These are phyloP conservation scores for Macroventuria anomochaeta DNA, from an alignment of 2,329 filamentous ascomycete species.

Conservation along the genomic window DNA sequence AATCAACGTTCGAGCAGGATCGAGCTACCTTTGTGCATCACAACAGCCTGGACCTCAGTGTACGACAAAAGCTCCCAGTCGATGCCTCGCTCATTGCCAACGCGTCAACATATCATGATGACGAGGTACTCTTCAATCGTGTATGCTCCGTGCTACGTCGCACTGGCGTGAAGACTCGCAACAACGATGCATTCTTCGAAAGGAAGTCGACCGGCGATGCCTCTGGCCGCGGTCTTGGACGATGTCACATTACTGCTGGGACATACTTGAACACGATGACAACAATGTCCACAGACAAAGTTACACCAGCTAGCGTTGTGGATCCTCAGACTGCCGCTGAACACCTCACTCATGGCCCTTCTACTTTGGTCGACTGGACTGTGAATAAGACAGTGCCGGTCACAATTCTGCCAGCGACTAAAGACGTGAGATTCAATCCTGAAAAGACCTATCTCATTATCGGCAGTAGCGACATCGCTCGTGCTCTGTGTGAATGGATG, in stretches of 20 bases:
- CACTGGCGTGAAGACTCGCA: background rate
- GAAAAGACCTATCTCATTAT: constrained; percentile 27
- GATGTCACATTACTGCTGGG: background rate
- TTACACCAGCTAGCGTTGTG: background rate
- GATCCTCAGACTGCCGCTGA: background rate
- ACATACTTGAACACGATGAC: background rate
- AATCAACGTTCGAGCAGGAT: background rate
- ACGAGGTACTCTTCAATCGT: constrained; percentile 13
- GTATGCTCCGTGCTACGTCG: background rate
- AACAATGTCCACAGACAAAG: background rate
- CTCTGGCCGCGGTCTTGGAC: background rate
- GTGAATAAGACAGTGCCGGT: constrained; percentile 1
- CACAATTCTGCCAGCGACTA: constrained; percentile 1
- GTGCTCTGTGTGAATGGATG: constrained; percentile 27
- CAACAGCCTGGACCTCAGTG: constrained; percentile 3
- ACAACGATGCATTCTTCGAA: constrained; percentile 7
- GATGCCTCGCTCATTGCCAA: constrained; percentile 10
- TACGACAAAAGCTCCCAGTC: constrained; percentile 8
- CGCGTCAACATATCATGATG: constrained; percentile 8
- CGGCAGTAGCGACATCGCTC: constrained; percentile 27
- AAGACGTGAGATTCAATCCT: background rate
- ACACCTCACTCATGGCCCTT: background rate
- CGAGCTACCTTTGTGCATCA: constrained; percentile 7
- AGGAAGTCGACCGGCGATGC: background rate
- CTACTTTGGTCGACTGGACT: constrained; percentile 17